These are phyloP conservation scores for Aspergillus novoparasiticus DNA, from an alignment of 2,329 filamentous ascomycete species.

Conservation along the genomic window DNA sequence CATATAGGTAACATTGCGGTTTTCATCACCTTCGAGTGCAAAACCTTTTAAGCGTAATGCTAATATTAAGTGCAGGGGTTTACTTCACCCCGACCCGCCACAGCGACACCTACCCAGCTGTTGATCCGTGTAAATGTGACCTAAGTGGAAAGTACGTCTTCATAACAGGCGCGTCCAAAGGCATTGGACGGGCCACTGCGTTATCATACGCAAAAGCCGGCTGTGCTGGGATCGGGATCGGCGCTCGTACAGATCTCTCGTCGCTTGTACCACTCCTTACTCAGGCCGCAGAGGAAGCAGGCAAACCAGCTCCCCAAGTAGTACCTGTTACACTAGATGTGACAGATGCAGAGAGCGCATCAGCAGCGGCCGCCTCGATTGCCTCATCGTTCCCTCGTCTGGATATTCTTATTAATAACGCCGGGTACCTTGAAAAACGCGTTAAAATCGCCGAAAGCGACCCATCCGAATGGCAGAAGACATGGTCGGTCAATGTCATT, in stretches of 20 bases:
- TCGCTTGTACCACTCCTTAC: not conserved
- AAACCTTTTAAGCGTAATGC: not conserved
- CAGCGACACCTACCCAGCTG: not conserved
- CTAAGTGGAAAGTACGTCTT: not conserved
- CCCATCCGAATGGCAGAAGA: slow-evolving; percentile 44
- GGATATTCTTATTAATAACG: slow-evolving; percentile 55
- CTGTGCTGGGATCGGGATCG: not conserved
- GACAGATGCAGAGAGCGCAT: slow-evolving; percentile 40
- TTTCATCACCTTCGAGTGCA: not conserved
- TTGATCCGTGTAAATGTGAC: not conserved
- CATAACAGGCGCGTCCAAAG: not conserved
- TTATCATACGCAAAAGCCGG: not conserved
- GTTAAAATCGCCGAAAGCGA: slow-evolving; percentile 37
- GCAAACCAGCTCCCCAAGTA: slow-evolving; percentile 39
- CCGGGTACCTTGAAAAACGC: slow-evolving; percentile 37
- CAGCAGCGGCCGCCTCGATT: slow-evolving; percentile 37
- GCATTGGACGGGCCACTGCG: not conserved
- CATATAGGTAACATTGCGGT: not conserved
- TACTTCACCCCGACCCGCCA: not conserved
- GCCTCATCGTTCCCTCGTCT: slow-evolving; percentile 35
- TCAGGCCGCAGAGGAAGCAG: slow-evolving; percentile 2
- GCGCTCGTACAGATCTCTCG: not conserved
- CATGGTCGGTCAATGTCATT: slow-evolving; percentile 53
- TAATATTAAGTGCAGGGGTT: not conserved
- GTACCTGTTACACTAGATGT: slow-evolving; percentile 50